Conservation (phyloP, 2,329 filamentous ascomycete genomes). For the Teratosphaeria gauchensis region DNA sequence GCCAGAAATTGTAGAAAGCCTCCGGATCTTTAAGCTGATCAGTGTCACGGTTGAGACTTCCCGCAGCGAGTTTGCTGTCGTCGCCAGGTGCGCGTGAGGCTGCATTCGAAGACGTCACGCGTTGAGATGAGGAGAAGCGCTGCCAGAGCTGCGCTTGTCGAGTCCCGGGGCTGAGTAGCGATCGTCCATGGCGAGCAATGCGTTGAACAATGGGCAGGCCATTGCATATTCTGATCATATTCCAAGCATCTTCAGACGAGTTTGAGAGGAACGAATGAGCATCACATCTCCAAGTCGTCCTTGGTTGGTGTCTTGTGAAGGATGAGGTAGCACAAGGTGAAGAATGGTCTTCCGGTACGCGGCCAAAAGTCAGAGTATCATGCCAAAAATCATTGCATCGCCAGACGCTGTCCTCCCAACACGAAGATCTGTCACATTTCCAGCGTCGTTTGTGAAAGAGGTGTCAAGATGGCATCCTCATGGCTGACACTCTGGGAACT, state of each 20-base stretch:
- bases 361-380: too few relatives aligned
- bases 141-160: background rate
- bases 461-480: conserved; percentile 16
- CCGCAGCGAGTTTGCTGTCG: background rate
- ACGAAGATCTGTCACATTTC: background rate
- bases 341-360: background rate
- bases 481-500: conserved; percentile 26
- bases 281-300: too few relatives aligned
- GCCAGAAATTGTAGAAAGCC: background rate
- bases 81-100: background rate
- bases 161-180: background rate
- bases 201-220: background rate
- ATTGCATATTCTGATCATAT: background rate
- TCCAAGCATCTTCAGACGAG: background rate
- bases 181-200: background rate
- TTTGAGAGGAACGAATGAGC: too few relatives aligned
- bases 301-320: too few relatives aligned
- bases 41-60: background rate
- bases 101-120: background rate
- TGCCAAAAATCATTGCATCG: background rate
- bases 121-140: background rate
- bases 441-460: background rate
- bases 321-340: background rate
- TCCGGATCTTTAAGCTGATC: background rate
- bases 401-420: background rate